Percentiles rank a stretch among this genome's conserved stretches.
Evolutionary conservation across 108 stramenopile genomes (phyloP).

Genomic region (Pseudonitzschia multiseries): DNA sequence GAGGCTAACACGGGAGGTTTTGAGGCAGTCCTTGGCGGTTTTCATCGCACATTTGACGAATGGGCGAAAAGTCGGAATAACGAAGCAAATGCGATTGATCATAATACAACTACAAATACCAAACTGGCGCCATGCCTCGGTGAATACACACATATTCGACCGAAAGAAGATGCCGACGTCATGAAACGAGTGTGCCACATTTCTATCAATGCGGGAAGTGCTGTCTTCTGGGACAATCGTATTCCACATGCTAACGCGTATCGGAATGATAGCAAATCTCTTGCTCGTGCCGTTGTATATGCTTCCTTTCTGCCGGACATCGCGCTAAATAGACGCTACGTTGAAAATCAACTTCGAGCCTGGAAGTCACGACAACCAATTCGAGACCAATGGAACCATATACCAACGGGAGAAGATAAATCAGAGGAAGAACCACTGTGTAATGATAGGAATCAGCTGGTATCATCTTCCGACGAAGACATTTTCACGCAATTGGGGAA

Average conservation of each 20-base stretch:
- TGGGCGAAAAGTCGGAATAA: conserved; percentile 56
- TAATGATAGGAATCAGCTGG: not conserved
- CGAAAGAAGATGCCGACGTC: conserved; percentile 74
- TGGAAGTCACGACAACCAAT: conserved; percentile 33
- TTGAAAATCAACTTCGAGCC: conserved; percentile 63
- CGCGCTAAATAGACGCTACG: conserved; percentile 69
- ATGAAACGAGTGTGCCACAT: conserved; percentile 73
- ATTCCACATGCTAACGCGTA: conserved; percentile 90
- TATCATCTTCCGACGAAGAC: not conserved
- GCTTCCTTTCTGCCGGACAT: conserved; percentile 87
- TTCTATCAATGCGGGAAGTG: conserved; percentile 79
- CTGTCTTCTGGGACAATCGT: conserved; percentile 90
- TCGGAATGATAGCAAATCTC: conserved; percentile 49
- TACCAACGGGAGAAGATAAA: conserved; percentile 2
- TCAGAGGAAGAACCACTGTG: not conserved
- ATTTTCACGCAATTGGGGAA: not conserved
- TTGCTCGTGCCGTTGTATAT: conserved; percentile 82
- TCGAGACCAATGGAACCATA: conserved; percentile 67
- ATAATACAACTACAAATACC: conserved; percentile 8
- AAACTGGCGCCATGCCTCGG: conserved; percentile 75
- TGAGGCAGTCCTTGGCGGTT: conserved; percentile 82
- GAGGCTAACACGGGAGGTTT: conserved; percentile 87
- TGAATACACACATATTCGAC: conserved; percentile 89
- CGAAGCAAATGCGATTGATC: conserved; percentile 19
- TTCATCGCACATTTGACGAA: conserved; percentile 81